Evolutionary conservation across 2,329 filamentous ascomycete species (phyloP).

Genomic region (Pseudomassariella vexata): DNA sequence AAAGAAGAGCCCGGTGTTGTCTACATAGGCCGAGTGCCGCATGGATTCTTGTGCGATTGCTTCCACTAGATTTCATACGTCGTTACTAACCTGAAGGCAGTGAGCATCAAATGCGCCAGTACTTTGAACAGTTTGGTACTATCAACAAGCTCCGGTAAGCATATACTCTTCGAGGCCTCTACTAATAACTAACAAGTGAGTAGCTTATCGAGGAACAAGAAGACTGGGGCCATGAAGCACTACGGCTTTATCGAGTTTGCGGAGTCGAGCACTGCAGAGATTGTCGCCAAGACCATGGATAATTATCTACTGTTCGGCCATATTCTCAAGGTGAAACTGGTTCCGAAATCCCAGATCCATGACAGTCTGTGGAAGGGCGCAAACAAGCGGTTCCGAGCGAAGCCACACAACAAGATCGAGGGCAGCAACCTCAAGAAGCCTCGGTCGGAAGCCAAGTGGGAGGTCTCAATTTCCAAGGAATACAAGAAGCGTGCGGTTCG

Average conservation of each 20-base stretch:
- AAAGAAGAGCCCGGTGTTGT: conserved; percentile 67
- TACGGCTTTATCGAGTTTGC: conserved; percentile 92
- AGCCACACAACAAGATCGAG: conserved; percentile 83
- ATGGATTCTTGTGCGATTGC: too few species aligned
- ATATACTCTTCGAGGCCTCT: too few species aligned
- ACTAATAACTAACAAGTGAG: too few species aligned
- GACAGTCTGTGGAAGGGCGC: conserved; percentile 83
- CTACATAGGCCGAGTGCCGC: conserved; percentile 83
- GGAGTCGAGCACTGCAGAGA: conserved; percentile 71
- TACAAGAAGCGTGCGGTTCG: conserved; percentile 63
- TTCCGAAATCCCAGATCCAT: conserved; percentile 73
- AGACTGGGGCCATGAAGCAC: conserved; percentile 87
- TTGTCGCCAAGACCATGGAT: conserved; percentile 94
- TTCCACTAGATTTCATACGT: too few species aligned
- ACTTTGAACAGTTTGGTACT: conserved; percentile 88
- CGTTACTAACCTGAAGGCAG: too few species aligned
- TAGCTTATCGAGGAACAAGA: conserved; percentile 79
- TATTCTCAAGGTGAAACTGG: conserved; percentile 79
- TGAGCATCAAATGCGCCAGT: conserved; percentile 89
- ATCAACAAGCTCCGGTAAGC: conserved; percentile 63
- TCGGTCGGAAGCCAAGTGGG: conserved; percentile 71
- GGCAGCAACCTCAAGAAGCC: conserved; percentile 69
- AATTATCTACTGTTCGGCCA: conserved; percentile 95
- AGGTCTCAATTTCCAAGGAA: conserved; percentile 67
- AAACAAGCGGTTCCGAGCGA: conserved; percentile 81